These are phyloP conservation scores for Vinca minor DNA, from an alignment of 257 asterid genomes.

Conservation along the genomic window DNA sequence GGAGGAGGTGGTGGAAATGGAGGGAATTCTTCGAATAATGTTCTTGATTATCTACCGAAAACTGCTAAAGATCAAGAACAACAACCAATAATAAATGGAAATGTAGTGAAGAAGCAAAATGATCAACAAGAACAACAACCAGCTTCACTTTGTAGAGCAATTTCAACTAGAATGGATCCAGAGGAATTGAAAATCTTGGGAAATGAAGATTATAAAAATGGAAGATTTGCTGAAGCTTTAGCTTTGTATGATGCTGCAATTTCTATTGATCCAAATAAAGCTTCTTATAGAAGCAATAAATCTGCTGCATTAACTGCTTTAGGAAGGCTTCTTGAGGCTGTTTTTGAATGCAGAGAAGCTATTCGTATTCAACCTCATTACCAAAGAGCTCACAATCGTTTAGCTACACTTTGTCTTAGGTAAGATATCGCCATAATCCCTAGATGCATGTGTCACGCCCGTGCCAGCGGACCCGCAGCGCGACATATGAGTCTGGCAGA, in stretches of 20 bases:
- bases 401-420: constrained; percentile 67
- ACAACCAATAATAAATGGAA: constrained; percentile 33
- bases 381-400: constrained; percentile 77
- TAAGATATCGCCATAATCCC: not conserved
- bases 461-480: no score
- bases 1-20: no score
- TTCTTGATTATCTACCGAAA: constrained; percentile 27
- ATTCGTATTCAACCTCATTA: constrained; percentile 60
- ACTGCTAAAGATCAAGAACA: constrained; percentile 33
- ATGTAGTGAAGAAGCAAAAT: constrained; percentile 35
- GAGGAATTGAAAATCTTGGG: constrained; percentile 87
- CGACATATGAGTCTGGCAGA: no score
- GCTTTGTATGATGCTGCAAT: constrained; percentile 89
- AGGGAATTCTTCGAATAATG: constrained; percentile 13
- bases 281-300: constrained; percentile 91
- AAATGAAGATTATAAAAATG: constrained; percentile 88
- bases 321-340: constrained; percentile 91
- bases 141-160: constrained; percentile 68
- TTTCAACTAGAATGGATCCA: constrained; percentile 88
- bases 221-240: constrained; percentile 85
- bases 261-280: constrained; percentile 80
- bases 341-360: constrained; percentile 79
- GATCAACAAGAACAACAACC: constrained; percentile 44
- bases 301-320: constrained; percentile 89
- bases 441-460: no score